phyloP scores from a whole-genome alignment of 495 filamentous ascomycete species.

The Penicillium bialowiezense region DNA sequence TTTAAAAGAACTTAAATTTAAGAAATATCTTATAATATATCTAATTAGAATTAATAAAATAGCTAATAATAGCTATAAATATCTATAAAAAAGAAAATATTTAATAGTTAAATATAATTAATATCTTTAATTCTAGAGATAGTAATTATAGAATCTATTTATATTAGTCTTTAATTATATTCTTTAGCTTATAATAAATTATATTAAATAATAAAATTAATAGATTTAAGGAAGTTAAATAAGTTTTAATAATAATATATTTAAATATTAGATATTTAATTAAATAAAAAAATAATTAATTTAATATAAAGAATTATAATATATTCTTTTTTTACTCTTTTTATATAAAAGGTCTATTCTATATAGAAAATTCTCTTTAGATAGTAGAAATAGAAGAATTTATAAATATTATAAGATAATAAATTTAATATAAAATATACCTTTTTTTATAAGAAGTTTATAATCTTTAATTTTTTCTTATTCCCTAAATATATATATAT shows the following conservation, averaged over 20 bases:
- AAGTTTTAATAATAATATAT: not conserved
- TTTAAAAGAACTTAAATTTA: not conserved
- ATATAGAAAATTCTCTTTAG: not conserved
- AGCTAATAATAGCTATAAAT: slow-evolving; percentile 1
- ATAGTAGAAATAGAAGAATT: not conserved
- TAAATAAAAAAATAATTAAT: not conserved
- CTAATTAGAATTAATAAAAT: not conserved
- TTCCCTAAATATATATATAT: slow-evolving; percentile 33
- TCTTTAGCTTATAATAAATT: not conserved
- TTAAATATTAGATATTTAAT: not conserved
- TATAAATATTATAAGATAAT: not conserved
- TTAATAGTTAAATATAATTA: not conserved
- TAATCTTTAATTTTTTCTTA: slow-evolving; percentile 17
- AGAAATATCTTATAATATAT: not conserved
- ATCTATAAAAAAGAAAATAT: not conserved
- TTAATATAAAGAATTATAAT: not conserved
- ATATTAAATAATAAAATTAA: slow-evolving; percentile 1
- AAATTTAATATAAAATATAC: not conserved
- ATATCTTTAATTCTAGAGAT: not conserved
- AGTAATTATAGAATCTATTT: not conserved
- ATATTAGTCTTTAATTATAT: not conserved
- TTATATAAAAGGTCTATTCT: no score
- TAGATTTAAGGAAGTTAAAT: slow-evolving; percentile 10
- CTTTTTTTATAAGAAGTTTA: slow-evolving; percentile 1
- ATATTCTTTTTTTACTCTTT: not conserved